Percentiles rank a stretch among this genome's conserved stretches.
These are phyloP conservation scores for Gypsophila paniculata DNA, from an alignment of 179 eudicot species.

Conservation along the genomic window DNA sequence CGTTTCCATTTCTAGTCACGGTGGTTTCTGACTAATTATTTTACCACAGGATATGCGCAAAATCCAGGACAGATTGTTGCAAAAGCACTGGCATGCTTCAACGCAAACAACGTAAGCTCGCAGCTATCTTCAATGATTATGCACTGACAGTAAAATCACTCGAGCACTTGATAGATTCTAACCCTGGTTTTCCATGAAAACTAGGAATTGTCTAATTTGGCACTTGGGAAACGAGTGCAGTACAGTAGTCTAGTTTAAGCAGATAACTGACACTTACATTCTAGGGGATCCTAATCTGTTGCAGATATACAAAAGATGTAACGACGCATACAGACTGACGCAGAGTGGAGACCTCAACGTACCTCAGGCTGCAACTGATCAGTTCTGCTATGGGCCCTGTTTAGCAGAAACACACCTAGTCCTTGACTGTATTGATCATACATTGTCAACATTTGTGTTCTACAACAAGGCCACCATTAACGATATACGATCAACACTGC, in stretches of 20 bases:
- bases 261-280: background rate
- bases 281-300: background rate
- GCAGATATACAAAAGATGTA: constrained; percentile 44
- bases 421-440: constrained; percentile 39
- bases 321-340: constrained; percentile 40
- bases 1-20: background rate
- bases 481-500: constrained; percentile 33
- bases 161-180: background rate
- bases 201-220: background rate
- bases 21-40: background rate
- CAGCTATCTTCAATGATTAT: background rate
- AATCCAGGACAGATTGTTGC: constrained; percentile 29
- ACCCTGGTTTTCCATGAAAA: background rate
- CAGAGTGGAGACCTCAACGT: constrained; percentile 46
- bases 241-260: background rate
- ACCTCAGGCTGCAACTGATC: constrained; percentile 45
- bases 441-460: constrained; percentile 37
- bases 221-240: background rate
- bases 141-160: background rate
- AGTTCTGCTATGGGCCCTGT: constrained; percentile 51
- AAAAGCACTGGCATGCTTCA: constrained; percentile 42
- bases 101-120: constrained; percentile 33
- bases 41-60: constrained; percentile 32
- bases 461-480: constrained; percentile 43
- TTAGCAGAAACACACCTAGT: constrained; percentile 42